Conservation (phyloP, 352 stramenopile genomes). For the Peronosclerospora sorghi region DNA sequence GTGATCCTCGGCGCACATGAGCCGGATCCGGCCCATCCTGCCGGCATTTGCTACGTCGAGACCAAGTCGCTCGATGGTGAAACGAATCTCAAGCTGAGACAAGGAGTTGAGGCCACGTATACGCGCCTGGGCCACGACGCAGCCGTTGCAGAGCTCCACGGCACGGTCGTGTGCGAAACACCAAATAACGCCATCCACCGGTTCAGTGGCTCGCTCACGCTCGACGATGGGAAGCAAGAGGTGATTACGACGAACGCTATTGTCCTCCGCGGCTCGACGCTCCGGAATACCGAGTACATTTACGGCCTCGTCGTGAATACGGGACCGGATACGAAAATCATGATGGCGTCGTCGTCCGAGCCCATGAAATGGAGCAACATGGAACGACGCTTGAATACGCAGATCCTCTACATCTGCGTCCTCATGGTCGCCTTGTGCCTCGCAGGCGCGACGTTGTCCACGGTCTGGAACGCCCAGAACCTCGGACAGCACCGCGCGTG, state of each 20-base stretch:
- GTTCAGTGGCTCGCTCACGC: constrained; percentile 80
- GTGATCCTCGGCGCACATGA: constrained; percentile 81
- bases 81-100: constrained; percentile 88
- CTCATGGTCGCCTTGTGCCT: constrained; percentile 75
- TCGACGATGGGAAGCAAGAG: constrained; percentile 50
- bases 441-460: constrained; percentile 44
- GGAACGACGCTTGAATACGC: constrained; percentile 64
- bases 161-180: constrained; percentile 62
- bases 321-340: constrained; percentile 83
- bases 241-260: constrained; percentile 72
- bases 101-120: constrained; percentile 73
- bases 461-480: constrained; percentile 59
- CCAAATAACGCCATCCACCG: constrained; percentile 88
- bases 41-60: constrained; percentile 86
- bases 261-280: constrained; percentile 74
- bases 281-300: constrained; percentile 89
- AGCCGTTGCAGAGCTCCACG: constrained; percentile 35
- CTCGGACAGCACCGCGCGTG: constrained; percentile 44
- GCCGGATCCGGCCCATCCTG: constrained; percentile 46
- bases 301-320: constrained; percentile 89
- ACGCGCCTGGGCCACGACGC: constrained; percentile 43
- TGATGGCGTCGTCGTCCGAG: constrained; percentile 71
- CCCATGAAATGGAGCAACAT: constrained; percentile 86
- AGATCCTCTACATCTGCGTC: constrained; percentile 78
- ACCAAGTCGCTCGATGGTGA: constrained; percentile 90